Evolutionary conservation across 495 filamentous ascomycete species (phyloP).

Genomic region (Xylaria bambusicola): DNA sequence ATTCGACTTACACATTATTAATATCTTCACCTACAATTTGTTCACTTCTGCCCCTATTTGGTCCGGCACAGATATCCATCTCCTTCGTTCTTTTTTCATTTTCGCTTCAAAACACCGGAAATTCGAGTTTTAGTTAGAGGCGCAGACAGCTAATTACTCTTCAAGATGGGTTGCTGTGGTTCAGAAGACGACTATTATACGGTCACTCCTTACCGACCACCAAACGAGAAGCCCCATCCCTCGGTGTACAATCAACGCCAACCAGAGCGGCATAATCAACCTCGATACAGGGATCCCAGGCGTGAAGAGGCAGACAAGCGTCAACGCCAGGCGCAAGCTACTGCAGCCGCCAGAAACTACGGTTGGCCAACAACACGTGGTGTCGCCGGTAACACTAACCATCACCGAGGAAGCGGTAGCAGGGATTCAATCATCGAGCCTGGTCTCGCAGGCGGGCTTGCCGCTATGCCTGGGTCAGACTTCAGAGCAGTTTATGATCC

Average conservation of each 20-base stretch:
- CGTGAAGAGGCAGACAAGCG: slow-evolving; percentile 8
- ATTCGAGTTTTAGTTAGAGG: background rate
- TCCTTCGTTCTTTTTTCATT: background rate
- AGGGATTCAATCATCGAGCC: slow-evolving; percentile 22
- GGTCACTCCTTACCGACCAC: background rate
- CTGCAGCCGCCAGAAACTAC: slow-evolving; percentile 14
- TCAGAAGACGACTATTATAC: slow-evolving; percentile 10
- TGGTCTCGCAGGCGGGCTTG: background rate
- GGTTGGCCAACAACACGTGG: slow-evolving; percentile 15
- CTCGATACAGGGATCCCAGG: background rate
- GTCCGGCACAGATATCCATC: slow-evolving; percentile 17
- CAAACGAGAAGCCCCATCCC: background rate
- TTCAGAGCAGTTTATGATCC: slow-evolving; percentile 18
- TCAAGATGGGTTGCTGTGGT: slow-evolving; percentile 15
- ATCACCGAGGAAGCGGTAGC: background rate
- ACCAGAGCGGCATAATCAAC: background rate
- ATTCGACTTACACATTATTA: background rate
- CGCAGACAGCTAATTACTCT: background rate
- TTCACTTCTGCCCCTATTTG: background rate
- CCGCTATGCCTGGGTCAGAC: slow-evolving; percentile 19
- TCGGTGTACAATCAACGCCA: background rate
- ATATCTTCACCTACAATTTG: background rate
- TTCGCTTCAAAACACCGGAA: background rate
- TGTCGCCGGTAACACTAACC: background rate
- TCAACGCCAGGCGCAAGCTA: slow-evolving; percentile 8